Percentiles rank a stretch among this genome's conserved stretches.
phyloP scores from a whole-genome alignment of 1,284 basidiomycete genomes.

The Ceratobasidium sp. region DNA sequence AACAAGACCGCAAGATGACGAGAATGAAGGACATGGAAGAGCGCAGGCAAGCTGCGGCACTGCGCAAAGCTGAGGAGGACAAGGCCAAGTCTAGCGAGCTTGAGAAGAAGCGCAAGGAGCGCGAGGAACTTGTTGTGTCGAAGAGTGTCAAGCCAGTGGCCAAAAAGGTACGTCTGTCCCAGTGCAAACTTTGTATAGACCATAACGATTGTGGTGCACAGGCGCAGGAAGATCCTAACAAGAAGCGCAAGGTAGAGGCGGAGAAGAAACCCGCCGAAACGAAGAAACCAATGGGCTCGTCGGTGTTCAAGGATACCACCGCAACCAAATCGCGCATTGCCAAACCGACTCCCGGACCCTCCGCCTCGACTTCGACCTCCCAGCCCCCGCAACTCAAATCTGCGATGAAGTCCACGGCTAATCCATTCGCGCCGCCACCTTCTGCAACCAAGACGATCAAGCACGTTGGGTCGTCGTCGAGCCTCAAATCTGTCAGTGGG shows the following conservation, averaged over 20 bases:
- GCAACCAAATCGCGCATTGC: constrained; percentile 52
- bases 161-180: constrained; percentile 41
- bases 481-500: constrained; percentile 17
- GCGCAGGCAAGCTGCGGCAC: constrained; percentile 69
- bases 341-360: constrained; percentile 52
- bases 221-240: constrained; percentile 67
- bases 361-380: constrained; percentile 49
- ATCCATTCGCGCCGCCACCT: constrained; percentile 25
- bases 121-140: constrained; percentile 76
- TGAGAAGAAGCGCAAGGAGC: constrained; percentile 72
- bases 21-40: constrained; percentile 80
- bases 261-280: constrained; percentile 68
- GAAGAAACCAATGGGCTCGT: constrained; percentile 60
- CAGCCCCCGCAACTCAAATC: constrained; percentile 45
- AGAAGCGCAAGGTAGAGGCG: constrained; percentile 66
- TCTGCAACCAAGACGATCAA: constrained; percentile 38
- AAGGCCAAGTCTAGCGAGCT: constrained; percentile 66
- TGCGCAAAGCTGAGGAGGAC: constrained; percentile 81
- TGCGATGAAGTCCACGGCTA: constrained; percentile 30
- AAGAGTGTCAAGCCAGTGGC: constrained; percentile 56
- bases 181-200: not conserved
- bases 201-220: constrained; percentile 41
- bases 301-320: constrained; percentile 35
- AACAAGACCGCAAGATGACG: constrained; percentile 76
- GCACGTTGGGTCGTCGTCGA: constrained; percentile 31